Base-by-base conservation (phyloP, 176 grass and related monocot species). In the Musa beccarii region DNA sequence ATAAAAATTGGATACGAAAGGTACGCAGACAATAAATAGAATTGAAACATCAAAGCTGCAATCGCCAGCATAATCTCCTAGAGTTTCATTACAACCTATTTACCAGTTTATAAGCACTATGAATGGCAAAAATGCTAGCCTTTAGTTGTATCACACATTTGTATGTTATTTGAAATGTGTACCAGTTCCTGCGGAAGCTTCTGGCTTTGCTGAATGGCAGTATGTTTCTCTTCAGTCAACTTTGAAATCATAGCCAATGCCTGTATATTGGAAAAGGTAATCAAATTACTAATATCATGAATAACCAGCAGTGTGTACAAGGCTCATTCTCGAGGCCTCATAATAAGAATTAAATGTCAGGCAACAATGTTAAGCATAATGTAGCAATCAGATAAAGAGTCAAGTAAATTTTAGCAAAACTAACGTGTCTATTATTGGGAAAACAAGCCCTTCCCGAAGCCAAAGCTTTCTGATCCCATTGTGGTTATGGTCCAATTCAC, bases 101-200 rank as follows among this genome's bases (percentile, higher is more conserved):
- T 59, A 17, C 56, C 56, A 10, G 14, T 19, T 59, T 59, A 59
- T 17, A 59, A 59, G 13, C 13, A 16, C 54, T 57, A 16, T 8
- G n/a, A 59, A 19, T 8, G 16, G n/a, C 56, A 59, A 59, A 8
- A 59, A 59, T 59, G 16, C 29, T 34, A 34, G 29, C 29, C 29
- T 34, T 34, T 34, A 34, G 29, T 34, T 34, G 29, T 28, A 28
- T 28, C 26, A 28, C 2, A 2, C 26, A 28, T 19, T 59, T 59
- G 56, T n/a, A 59, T 59, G 55, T 59, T 0, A 17, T 59, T 24
- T 2, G 9, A 71, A 52, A 52, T 82, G 54, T 78, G 71, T 90
- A 96, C 93, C 79, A 96, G 75, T 77, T 96, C 93, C 75, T 96
- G 81, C 13, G 74, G 81, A 20, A 96, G 83, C 79, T 96, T 96